Evolutionary conservation across 306 rosid species (phyloP).

Genomic region (Pyrus communis): DNA sequence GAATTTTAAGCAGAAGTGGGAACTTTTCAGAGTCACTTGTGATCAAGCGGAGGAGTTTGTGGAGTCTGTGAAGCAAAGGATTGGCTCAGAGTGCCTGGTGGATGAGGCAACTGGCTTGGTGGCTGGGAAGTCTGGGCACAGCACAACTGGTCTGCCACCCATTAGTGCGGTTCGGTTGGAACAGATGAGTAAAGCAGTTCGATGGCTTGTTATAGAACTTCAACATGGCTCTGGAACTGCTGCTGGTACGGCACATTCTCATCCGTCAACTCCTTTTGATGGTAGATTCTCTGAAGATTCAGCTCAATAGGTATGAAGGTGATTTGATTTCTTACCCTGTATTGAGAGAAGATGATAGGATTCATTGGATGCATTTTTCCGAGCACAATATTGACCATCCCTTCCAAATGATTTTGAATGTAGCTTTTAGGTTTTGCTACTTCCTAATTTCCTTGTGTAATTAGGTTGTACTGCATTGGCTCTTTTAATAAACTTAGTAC

Average conservation of each 20-base stretch:
- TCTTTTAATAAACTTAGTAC: neutral
- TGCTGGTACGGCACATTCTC: slow-evolving; percentile 47
- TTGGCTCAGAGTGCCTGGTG: slow-evolving; percentile 72
- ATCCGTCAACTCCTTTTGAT: slow-evolving; percentile 61
- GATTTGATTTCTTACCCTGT: neutral
- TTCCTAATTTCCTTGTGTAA: neutral
- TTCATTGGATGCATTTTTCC: neutral
- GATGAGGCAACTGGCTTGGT: slow-evolving; percentile 76
- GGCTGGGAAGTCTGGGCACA: slow-evolving; percentile 46
- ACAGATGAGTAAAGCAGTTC: slow-evolving; percentile 78
- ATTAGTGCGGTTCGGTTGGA: slow-evolving; percentile 71
- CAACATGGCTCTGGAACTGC: slow-evolving; percentile 62
- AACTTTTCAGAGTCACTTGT: slow-evolving; percentile 65
- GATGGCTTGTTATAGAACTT: slow-evolving; percentile 71
- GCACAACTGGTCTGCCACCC: slow-evolving; percentile 49
- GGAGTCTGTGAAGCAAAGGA: slow-evolving; percentile 74
- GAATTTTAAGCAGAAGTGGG: slow-evolving; percentile 76
- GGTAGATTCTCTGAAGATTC: slow-evolving; percentile 70
- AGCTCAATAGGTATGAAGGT: slow-evolving; percentile 40
- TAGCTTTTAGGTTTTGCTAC: neutral
- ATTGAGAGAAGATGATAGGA: neutral
- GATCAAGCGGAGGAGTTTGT: slow-evolving; percentile 83
- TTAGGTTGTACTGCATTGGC: neutral
- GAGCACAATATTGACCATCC: neutral
- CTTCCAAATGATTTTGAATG: neutral